These are phyloP conservation scores for Sugiyamaella mastotermitis DNA, from an alignment of 805 yeast genomes.

Conservation along the genomic window DNA sequence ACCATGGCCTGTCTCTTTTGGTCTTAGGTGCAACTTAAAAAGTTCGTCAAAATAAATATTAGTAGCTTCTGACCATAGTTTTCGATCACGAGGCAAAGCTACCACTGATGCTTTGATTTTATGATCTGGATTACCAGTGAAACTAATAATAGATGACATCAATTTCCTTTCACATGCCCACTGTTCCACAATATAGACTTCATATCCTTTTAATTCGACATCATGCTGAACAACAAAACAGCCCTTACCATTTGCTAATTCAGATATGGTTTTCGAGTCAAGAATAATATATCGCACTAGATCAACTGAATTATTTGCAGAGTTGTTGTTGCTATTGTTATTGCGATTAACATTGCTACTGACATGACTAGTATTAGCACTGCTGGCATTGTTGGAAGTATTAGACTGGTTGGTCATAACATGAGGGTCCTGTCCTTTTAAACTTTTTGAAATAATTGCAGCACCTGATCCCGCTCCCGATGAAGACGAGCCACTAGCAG, in stretches of 20 bases:
- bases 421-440: too few relatives aligned
- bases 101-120: slow-evolving; percentile 55
- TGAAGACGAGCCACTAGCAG: too few relatives aligned
- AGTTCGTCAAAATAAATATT: slow-evolving; percentile 61
- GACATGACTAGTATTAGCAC: too few relatives aligned
- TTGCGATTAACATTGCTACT: too few relatives aligned
- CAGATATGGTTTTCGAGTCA: slow-evolving; percentile 23
- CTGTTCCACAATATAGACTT: slow-evolving; percentile 87
- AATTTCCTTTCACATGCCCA: slow-evolving; percentile 76
- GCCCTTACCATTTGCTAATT: slow-evolving; percentile 23
- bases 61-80: slow-evolving; percentile 46
- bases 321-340: too few relatives aligned
- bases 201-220: slow-evolving; percentile 63
- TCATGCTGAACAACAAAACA: slow-evolving; percentile 35
- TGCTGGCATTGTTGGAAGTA: too few relatives aligned
- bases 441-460: too few relatives aligned
- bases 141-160: slow-evolving; percentile 68
- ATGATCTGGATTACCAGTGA: slow-evolving; percentile 77
- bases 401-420: too few relatives aligned
- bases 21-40: slow-evolving; percentile 56
- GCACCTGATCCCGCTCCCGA: too few relatives aligned
- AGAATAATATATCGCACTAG: slow-evolving; percentile 26
- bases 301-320: too few relatives aligned
- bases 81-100: slow-evolving; percentile 41
- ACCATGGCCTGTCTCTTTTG: slow-evolving; percentile 58